Base-by-base conservation (phyloP, 768 basidiomycete species). In the Trametes coccinea region DNA sequence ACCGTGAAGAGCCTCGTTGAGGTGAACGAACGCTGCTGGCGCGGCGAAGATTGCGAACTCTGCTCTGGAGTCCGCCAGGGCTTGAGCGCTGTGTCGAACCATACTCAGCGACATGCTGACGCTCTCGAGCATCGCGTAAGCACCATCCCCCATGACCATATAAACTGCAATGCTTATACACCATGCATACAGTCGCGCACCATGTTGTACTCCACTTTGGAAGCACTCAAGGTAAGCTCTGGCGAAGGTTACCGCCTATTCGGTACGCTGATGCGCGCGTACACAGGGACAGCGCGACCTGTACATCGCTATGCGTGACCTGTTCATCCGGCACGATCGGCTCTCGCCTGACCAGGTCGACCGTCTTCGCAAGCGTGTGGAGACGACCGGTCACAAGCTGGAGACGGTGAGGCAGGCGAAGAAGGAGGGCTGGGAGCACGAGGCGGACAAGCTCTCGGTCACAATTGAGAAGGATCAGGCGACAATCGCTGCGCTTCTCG, bases 311-410 rank as follows among this genome's bases (percentile, higher is more conserved):
- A 89, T 89, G 70, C 85, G 92, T 40, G 95, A 97, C 68, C 80
- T 96, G 6, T 90, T 95, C 71, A 79, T 88, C 55, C 86, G 95
- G 22, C 89, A 93, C 66, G 93, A 95, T 64, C 86, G 92, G n/a
- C 81, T 95, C 45, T 92, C 93, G 0, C 81, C 86, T 41, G 96
- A 98, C 70, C 87, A 90, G 64, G 92, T 94, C 2, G 94, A 97
- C 60, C 82, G 89, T 39, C 78, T 98, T 60, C 88, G 88, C 75
- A 95, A 93, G 70, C 88, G 92, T 39, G 87, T 95, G 34, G 93
- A 95, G 59, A 76, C 77, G 0, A 90, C 83, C 56, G 84, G 87
- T 2, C 74, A 84, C 65, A 95, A 92, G 72, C 80, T 95, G 41
- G 92, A 95, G 69, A 81, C 80, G 0, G 81, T 91, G 60, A 86